Evolutionary conservation across 345 rosid species (phyloP).

Genomic region (Citrus sp.): DNA sequence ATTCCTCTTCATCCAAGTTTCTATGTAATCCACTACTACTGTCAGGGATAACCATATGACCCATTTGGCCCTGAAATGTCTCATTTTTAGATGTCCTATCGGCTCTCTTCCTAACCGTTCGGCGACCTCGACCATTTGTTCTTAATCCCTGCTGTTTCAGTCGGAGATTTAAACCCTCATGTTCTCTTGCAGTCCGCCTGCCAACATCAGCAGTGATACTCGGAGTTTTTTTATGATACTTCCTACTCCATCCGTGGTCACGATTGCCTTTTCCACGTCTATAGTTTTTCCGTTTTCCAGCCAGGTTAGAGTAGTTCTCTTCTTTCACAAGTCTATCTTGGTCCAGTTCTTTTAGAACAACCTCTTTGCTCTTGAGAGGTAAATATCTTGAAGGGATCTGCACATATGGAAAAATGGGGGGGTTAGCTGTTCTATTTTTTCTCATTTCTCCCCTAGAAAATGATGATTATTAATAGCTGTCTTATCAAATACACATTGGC

Average conservation of each 20-base stretch:
- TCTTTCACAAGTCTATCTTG: conserved; percentile 31
- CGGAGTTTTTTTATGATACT: conserved; percentile 45
- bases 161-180: conserved; percentile 35
- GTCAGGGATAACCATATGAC: conserved; percentile 17
- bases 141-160: conserved; percentile 42
- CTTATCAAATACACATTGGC: neutral
- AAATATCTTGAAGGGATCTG: conserved; percentile 59
- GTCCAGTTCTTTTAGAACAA: conserved; percentile 35
- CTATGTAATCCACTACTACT: conserved; percentile 8
- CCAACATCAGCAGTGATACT: conserved; percentile 32
- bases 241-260: conserved; percentile 53
- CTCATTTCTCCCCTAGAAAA: no score
- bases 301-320: conserved; percentile 32
- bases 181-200: conserved; percentile 37
- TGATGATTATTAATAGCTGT: neutral
- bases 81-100: conserved; percentile 42
- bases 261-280: conserved; percentile 58
- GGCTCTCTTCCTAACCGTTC: conserved; percentile 80
- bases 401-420: conserved; percentile 8
- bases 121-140: conserved; percentile 61
- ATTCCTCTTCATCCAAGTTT: conserved; percentile 34
- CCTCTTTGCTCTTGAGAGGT: conserved; percentile 47
- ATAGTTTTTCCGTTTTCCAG: conserved; percentile 38
- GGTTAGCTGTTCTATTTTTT: neutral
- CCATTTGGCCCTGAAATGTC: conserved; percentile 17